These are phyloP conservation scores for Elsinoe fawcettii DNA, from an alignment of 2,329 filamentous ascomycete species.

Conservation along the genomic window DNA sequence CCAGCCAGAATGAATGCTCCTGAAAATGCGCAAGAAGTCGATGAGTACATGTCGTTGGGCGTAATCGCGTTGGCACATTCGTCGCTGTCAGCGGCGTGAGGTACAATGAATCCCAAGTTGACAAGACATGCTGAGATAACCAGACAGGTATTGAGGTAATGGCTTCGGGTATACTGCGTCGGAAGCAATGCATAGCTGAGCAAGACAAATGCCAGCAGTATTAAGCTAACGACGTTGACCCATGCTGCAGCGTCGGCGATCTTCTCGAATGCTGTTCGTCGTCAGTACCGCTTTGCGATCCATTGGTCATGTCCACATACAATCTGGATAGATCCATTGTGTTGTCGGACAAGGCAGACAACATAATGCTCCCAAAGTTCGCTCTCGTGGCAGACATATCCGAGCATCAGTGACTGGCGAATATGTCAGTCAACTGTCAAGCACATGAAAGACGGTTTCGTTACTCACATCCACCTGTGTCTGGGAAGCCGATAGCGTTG, in stretches of 20 bases:
- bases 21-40: conserved; percentile 74
- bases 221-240: conserved; percentile 67
- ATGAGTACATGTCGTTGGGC: conserved; percentile 82
- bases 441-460: not conserved
- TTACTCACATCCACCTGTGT: conserved; percentile 58
- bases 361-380: conserved; percentile 51
- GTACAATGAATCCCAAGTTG: conserved; percentile 88
- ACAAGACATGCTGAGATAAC: conserved; percentile 68
- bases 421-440: conserved; percentile 26
- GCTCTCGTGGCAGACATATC: conserved; percentile 45
- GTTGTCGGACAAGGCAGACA: conserved; percentile 87
- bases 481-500: conserved; percentile 53
- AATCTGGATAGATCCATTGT: conserved; percentile 61
- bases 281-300: not conserved
- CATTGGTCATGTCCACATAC: conserved; percentile 32
- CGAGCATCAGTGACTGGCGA: conserved; percentile 47
- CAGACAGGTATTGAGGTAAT: conserved; percentile 87
- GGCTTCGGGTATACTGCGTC: conserved; percentile 79
- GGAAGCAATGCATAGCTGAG: conserved; percentile 73
- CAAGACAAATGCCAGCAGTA: conserved; percentile 67
- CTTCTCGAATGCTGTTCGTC: conserved; percentile 39
- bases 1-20: conserved; percentile 80
- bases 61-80: conserved; percentile 88
- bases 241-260: conserved; percentile 67
- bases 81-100: conserved; percentile 66